Evolutionary conservation across 192 early-diverging fungal species (phyloP).

Genomic region (Coemansia sp.): DNA sequence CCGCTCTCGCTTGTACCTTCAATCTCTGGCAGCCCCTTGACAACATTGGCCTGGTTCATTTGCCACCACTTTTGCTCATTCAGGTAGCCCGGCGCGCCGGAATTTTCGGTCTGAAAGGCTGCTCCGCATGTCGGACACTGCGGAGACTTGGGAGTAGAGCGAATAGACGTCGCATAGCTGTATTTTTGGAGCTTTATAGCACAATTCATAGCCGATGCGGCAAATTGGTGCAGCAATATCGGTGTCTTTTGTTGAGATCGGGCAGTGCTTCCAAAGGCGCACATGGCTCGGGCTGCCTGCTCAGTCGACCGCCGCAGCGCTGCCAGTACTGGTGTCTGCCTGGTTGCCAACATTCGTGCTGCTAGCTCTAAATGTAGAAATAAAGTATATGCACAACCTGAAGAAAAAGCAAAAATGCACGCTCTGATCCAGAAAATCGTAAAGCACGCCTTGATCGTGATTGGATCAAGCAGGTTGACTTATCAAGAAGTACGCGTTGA

Average conservation of each 20-base stretch:
- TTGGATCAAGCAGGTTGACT: neutral
- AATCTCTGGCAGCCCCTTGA: slow-evolving; percentile 14
- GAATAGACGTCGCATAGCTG: neutral
- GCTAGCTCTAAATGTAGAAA: neutral
- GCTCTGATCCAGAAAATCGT: neutral
- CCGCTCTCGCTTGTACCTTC: neutral
- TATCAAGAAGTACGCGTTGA: neutral
- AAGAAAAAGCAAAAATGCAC: neutral
- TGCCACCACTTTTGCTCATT: slow-evolving; percentile 40
- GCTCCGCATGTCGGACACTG: slow-evolving; percentile 72
- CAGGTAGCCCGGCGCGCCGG: slow-evolving; percentile 56
- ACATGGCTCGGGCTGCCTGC: neutral
- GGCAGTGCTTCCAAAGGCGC: neutral
- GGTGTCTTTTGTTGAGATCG: neutral
- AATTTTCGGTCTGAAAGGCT: slow-evolving; percentile 57
- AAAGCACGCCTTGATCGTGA: neutral
- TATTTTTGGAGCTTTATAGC: neutral
- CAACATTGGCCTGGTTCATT: slow-evolving; percentile 53
- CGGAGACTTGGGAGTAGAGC: slow-evolving; percentile 15
- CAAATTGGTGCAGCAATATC: neutral
- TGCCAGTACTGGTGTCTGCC: neutral
- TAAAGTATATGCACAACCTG: neutral
- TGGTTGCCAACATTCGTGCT: neutral
- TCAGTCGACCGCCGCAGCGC: neutral
- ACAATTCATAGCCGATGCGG: neutral